Evolutionary conservation across 2,329 filamentous ascomycete species (phyloP), one percentile per base, ranked within the genome.

Genomic region (Talaromyces pinophilus): DNA sequence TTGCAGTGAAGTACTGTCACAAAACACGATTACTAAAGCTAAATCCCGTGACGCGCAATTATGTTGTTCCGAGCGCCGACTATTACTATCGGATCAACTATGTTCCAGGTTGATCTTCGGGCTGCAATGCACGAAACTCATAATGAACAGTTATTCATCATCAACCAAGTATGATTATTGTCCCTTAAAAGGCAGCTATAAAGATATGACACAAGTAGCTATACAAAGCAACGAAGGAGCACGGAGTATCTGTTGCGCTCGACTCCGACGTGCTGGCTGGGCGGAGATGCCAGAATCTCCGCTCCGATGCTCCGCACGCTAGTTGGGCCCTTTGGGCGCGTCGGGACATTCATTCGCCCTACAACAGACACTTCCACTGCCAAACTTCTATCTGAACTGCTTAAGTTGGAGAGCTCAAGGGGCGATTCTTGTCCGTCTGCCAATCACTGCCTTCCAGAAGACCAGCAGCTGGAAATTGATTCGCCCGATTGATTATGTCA

Each of bases 261-360:
- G 59, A 61, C 59, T 61, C 59, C 59, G 42, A 22, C n/a, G 52
- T 11, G 7, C 52, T 55, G 30, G 40, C 59, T 46, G 40, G 28
- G 42, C 59, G 59, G 59, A 33, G 11, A 50, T 50, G 19, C 28
- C 42, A 50, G 59, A 50, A 61, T 61, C 59, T 61, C 59, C 33
- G 60, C 60, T 52, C 60, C 60, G 60, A 62, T 62, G 60, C 60
- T 62, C 46, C 60, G 46, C 60, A 22, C 40, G 52, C 52, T 19
- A 38, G 50, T 28, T 54, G 25, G 15, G 5, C 13, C 1, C 46
- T 44, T 46, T 61, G 40, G 42, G n/a, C 42, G 59, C 44, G 15
- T 50, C 59, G 60, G 60, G 46, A 33, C 33, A 50, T 52, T 25
- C 25, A 44, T 61, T 62, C n/a, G 30, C 30, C 59, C 59, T 46